phyloP scores from a whole-genome alignment of 768 basidiomycete species.

The Coprinopsis marcescibilis region DNA sequence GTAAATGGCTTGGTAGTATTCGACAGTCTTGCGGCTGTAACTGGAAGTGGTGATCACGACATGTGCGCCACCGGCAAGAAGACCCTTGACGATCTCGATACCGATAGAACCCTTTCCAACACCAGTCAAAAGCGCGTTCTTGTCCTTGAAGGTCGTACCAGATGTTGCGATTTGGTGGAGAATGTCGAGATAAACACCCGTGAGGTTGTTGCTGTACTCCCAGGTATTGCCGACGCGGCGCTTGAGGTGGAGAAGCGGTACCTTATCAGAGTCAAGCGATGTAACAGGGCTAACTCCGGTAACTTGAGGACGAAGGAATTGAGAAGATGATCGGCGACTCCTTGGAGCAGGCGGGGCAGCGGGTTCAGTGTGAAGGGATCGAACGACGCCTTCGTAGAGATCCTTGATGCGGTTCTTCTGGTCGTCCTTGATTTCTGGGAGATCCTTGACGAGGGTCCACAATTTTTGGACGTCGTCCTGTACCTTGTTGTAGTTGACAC shows the following conservation, averaged over 20 bases:
- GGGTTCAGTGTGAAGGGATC: conserved; percentile 78
- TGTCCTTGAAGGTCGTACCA: conserved; percentile 97
- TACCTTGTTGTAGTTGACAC: conserved; percentile 94
- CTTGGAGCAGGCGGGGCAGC: conserved; percentile 57
- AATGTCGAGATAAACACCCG: conserved; percentile 92
- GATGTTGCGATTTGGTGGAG: conserved; percentile 98
- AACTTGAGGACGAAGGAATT: conserved; percentile 92
- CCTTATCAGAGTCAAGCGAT: conserved; percentile 72
- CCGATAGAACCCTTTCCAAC: conserved; percentile 98
- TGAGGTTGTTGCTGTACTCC: conserved; percentile 98
- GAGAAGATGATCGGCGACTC: conserved; percentile 87
- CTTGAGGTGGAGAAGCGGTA: conserved; percentile 94
- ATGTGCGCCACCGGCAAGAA: conserved; percentile 93
- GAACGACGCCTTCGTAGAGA: conserved; percentile 94
- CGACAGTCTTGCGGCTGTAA: conserved; percentile 91
- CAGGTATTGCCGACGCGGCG: conserved; percentile 91
- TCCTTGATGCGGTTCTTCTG: conserved; percentile 95
- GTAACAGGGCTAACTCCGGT: conserved; percentile 72
- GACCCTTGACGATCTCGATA: conserved; percentile 94
- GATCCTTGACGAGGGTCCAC: conserved; percentile 95
- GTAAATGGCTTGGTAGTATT: conserved; percentile 98
- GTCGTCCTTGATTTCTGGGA: conserved; percentile 94
- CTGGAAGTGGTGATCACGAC: conserved; percentile 98
- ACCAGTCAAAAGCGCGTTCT: conserved; percentile 96
- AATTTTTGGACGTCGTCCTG: conserved; percentile 95